A percentile compares a stretch with the other conserved stretches of the same genome.
phyloP scores from a whole-genome alignment of 108 stramenopile genomes.

The Aurantiochytrium sp. region DNA sequence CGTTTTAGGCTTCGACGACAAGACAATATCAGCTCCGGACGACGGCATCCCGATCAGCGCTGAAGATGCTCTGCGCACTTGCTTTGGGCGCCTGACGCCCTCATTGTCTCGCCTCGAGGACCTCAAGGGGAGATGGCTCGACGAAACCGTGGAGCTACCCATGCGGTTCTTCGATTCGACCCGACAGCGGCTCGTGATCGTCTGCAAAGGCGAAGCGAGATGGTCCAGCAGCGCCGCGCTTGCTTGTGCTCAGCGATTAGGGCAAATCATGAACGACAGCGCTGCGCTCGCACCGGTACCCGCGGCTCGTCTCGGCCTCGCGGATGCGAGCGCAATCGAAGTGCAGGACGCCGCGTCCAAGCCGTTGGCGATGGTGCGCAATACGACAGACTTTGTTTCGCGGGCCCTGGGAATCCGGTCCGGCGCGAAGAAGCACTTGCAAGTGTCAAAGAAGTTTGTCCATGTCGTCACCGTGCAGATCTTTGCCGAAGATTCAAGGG shows the following conservation, averaged over 20 bases:
- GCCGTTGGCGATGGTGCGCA: neutral
- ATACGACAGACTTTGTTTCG: neutral
- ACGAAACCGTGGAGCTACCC: neutral
- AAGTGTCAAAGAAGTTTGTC: neutral
- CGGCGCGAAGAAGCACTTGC: neutral
- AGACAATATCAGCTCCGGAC: too few relatives aligned
- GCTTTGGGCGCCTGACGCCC: neutral
- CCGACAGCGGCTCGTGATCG: neutral
- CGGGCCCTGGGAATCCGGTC: neutral
- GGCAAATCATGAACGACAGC: neutral
- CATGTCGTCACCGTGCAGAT: neutral
- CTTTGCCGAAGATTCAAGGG: neutral
- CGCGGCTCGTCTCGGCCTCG: neutral
- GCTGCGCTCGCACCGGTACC: neutral
- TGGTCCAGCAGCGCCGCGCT: neutral
- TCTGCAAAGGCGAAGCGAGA: neutral
- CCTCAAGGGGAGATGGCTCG: neutral
- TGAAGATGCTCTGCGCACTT: neutral
- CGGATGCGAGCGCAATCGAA: neutral
- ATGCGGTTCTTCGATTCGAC: neutral
- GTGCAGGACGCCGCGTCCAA: neutral
- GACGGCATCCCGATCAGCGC: too few relatives aligned
- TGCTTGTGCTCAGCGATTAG: neutral
- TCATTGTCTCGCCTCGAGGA: neutral
- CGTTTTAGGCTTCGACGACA: too few relatives aligned